These are phyloP conservation scores for Lasiosphaeris hirsuta DNA, from an alignment of 495 filamentous ascomycete species.

Conservation along the genomic window DNA sequence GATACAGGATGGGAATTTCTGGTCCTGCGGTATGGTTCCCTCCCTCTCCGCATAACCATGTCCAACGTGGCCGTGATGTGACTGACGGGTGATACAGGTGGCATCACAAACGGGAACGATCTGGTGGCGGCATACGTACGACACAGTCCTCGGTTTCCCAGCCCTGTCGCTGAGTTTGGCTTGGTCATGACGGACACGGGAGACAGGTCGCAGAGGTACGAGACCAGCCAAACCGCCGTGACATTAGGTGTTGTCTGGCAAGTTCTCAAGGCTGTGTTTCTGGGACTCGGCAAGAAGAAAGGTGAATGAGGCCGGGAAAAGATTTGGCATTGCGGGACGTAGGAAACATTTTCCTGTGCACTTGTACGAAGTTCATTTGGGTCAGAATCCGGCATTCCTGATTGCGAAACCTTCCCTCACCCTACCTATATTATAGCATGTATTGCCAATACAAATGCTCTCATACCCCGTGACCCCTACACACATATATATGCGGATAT, in stretches of 20 bases:
- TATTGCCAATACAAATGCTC: too few species aligned
- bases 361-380: too few species aligned
- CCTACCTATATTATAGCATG: too few species aligned
- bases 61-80: not conserved
- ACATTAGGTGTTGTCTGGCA: conserved; percentile 35
- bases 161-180: conserved; percentile 45
- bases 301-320: not conserved
- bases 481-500: too few species aligned
- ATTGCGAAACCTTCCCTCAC: too few species aligned
- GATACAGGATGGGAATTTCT: conserved; percentile 57
- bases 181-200: conserved; percentile 50
- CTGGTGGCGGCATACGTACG: conserved; percentile 54
- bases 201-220: conserved; percentile 45
- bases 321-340: too few species aligned
- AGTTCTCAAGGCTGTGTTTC: conserved; percentile 33
- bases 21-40: conserved; percentile 53
- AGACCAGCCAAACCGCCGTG: conserved; percentile 26
- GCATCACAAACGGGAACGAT: conserved; percentile 62
- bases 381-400: too few species aligned
- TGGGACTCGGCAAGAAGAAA: conserved; percentile 32
- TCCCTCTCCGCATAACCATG: not conserved
- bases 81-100: conserved; percentile 37
- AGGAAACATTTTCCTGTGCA: too few species aligned
- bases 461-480: too few species aligned
- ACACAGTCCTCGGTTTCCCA: conserved; percentile 40